Conservation (phyloP, 768 basidiomycete genomes). For the Suillus occidentalis region DNA sequence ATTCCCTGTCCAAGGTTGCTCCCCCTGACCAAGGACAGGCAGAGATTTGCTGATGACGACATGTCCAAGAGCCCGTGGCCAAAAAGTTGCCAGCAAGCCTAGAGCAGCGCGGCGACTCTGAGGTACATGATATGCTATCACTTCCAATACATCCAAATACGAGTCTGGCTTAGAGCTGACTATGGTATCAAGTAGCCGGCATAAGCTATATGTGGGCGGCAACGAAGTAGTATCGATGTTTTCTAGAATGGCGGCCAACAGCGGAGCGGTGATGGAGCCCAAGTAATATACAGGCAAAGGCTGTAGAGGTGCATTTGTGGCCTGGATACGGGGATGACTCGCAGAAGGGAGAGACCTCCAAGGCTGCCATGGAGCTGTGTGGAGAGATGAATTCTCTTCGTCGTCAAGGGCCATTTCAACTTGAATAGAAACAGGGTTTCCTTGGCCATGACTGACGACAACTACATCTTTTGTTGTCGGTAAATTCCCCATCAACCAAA, state of each 20-base stretch:
- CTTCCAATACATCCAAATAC: constrained; percentile 69
- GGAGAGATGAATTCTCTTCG: background rate
- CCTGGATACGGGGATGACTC: constrained; percentile 34
- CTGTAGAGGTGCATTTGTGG: constrained; percentile 61
- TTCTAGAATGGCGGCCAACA: constrained; percentile 64
- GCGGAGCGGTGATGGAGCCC: constrained; percentile 59
- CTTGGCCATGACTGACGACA: constrained; percentile 11
- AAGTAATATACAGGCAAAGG: constrained; percentile 54
- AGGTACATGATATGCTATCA: constrained; percentile 65
- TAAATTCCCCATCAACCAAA: background rate
- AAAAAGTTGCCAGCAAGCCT: constrained; percentile 56
- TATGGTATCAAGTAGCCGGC: constrained; percentile 54
- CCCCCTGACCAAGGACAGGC: constrained; percentile 32
- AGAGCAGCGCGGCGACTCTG: constrained; percentile 56
- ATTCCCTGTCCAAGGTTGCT: background rate
- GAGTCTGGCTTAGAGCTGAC: constrained; percentile 62
- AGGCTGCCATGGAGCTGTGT: constrained; percentile 24
- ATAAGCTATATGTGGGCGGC: constrained; percentile 44
- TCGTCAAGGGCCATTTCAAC: constrained; percentile 50
- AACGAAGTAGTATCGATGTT: constrained; percentile 42
- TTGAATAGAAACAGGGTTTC: constrained; percentile 56
- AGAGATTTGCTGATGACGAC: constrained; percentile 55
- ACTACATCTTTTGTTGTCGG: background rate
- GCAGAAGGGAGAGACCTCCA: constrained; percentile 26
- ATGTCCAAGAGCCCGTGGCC: constrained; percentile 73